These are phyloP conservation scores for Flaveria bidentis DNA, from an alignment of 129 eudicot species.

Conservation along the genomic window DNA sequence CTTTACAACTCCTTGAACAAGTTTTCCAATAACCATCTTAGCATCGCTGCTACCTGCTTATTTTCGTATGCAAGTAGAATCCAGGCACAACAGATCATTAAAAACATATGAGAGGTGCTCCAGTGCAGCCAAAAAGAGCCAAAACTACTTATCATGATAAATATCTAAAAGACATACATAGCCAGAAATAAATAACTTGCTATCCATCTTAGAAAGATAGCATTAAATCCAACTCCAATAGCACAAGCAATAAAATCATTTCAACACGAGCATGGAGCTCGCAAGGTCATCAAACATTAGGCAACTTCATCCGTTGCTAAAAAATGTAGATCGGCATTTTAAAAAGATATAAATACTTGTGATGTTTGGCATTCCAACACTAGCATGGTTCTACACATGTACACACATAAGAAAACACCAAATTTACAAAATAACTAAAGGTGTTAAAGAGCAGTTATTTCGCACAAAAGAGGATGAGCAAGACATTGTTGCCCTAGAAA, in stretches of 20 bases:
- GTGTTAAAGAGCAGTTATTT: conserved; percentile 16
- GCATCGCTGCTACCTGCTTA: conserved; percentile 47
- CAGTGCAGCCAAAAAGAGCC: not conserved
- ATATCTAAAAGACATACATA: not conserved
- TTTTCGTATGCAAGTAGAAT: conserved; percentile 7
- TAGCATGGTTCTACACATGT: conserved; percentile 13
- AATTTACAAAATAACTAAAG: not conserved
- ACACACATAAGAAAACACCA: not conserved
- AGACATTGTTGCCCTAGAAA: conserved; percentile 5
- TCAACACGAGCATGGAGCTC: not conserved
- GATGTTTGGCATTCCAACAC: not conserved
- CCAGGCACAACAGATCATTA: not conserved
- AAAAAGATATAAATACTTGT: not conserved
- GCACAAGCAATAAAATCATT: conserved; percentile 7
- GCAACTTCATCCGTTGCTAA: conserved; percentile 1
- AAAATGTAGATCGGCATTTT: not conserved
- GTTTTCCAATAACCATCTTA: conserved; percentile 53
- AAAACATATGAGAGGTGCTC: conserved; percentile 12
- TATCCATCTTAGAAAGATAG: conserved; percentile 6
- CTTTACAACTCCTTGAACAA: conserved; percentile 86
- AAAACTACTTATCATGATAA: conserved; percentile 4
- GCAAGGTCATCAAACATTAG: not conserved
- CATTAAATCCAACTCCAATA: not conserved
- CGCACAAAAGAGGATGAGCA: not conserved
- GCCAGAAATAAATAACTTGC: not conserved